Base-by-base conservation (phyloP, 495 filamentous ascomycete genomes). In the Cenococcum geophilum region DNA sequence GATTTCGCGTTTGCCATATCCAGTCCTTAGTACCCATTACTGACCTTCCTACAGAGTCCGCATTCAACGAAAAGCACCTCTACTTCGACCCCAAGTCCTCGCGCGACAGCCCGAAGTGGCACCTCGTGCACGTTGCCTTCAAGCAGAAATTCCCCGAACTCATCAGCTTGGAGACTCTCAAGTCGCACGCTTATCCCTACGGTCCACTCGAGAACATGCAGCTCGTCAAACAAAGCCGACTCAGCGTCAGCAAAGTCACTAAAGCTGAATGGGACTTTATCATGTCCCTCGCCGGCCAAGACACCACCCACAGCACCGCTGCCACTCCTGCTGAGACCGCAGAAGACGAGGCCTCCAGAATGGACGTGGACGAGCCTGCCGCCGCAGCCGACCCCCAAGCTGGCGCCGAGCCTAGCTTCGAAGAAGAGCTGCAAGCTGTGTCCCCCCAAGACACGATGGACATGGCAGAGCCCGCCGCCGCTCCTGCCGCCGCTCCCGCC, bases 21-120 rank as follows among this genome's bases (percentile, higher is more conserved):
- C 54, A 32, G 2, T 6, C 6, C 27, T 32, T 32, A 32, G 3
- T 32, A 32, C 27, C 2, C 27, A 32, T 32, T 32, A 32, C 27
- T 32, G 6, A 32, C 27, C 6, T 32, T 2, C 27, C 6, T 6
- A 32, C 63, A 93, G 91, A 90, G 72, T 83, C 85, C 22, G 91
- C 91, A 5, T 89, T 93, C 58, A 86, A 96, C 67, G 77, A 85
- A 1, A 77, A 79, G 23, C 82, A 86, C 34, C 87, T 90, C 0
- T 96, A 96, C 72, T 95, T 89, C 68, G 92, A 96, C 70, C 73
- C 87, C 8, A 89, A 86, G 65, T 82, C 79, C 18, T 80, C 74
- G 5, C 83, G 80, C n/a, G 82, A 86, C n/a, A 81, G 86, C 43
- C 90, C 90, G 8, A 92, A 86, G 69, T 98, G 93, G 93, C 86